These are phyloP conservation scores for Tylopilus orsonianus DNA, from an alignment of 1,284 basidiomycete genomes.

Conservation along the genomic window DNA sequence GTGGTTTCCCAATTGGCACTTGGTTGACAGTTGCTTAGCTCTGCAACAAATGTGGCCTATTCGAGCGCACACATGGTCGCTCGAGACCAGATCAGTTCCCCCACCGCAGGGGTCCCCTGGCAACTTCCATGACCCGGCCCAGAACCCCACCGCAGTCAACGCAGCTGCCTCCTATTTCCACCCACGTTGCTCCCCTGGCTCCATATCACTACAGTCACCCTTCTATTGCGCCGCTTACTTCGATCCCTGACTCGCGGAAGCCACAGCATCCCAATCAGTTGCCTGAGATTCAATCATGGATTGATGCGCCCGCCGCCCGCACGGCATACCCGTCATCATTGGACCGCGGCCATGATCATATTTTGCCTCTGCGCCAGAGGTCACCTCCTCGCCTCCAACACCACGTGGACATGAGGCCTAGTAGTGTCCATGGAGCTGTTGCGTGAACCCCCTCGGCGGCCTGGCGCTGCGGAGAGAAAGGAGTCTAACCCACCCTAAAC, in stretches of 20 bases:
- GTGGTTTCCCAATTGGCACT: conserved; percentile 5
- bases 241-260: conserved; percentile 35
- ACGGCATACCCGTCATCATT: conserved; percentile 31
- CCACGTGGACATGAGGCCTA: conserved; percentile 34
- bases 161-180: conserved; percentile 38
- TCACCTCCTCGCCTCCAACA: conserved; percentile 35
- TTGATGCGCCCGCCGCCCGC: conserved; percentile 34
- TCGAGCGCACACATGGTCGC: conserved; percentile 78
- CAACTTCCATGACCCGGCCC: conserved; percentile 37
- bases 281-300: conserved; percentile 38
- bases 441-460: conserved; percentile 25
- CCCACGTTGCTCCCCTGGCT: conserved; percentile 37
- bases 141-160: conserved; percentile 40
- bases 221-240: conserved; percentile 45
- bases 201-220: conserved; percentile 51
- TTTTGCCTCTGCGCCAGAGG: conserved; percentile 33
- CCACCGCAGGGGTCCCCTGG: conserved; percentile 70
- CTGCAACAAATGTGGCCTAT: conserved; percentile 85
- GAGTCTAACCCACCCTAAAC: conserved; percentile 1
- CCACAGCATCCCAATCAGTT: conserved; percentile 35
- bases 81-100: conserved; percentile 80
- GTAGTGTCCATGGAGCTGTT: conserved; percentile 33
- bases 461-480: conserved; percentile 19
- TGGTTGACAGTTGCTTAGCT: conserved; percentile 45
- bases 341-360: conserved; percentile 32